Conservation (phyloP, 805 yeast species). For the Schwanniomyces sp. region DNA sequence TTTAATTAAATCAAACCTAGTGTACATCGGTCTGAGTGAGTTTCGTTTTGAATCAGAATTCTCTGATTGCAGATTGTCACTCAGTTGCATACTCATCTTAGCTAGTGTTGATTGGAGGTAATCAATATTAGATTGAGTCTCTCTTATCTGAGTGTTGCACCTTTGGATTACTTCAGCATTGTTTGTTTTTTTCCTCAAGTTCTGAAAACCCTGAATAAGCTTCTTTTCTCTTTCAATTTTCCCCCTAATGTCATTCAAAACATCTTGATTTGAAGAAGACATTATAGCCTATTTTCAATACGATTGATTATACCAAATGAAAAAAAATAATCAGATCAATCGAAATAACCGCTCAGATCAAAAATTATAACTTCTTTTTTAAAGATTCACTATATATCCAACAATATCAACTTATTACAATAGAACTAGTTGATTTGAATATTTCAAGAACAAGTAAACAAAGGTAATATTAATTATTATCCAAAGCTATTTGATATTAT, state of each 20-base stretch:
- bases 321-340: neutral
- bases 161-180: slow-evolving; percentile 84
- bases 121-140: slow-evolving; percentile 87
- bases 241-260: slow-evolving; percentile 65
- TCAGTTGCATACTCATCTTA: slow-evolving; percentile 42
- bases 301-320: neutral
- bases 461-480: neutral
- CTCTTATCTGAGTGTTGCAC: slow-evolving; percentile 87
- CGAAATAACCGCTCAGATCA: neutral
- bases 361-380: neutral
- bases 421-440: no score
- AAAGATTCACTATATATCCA: neutral
- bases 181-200: slow-evolving; percentile 72
- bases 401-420: no score
- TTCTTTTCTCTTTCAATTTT: slow-evolving; percentile 88
- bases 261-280: slow-evolving; percentile 19
- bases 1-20: slow-evolving; percentile 78
- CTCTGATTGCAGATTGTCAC: slow-evolving; percentile 2
- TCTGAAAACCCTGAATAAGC: slow-evolving; percentile 83
- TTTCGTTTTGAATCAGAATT: slow-evolving; percentile 4
- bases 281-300: neutral
- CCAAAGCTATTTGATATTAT: neutral
- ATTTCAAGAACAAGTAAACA: neutral
- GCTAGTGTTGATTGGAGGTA: slow-evolving; percentile 77
- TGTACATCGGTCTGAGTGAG: slow-evolving; percentile 45